These are phyloP conservation scores for Yarrowia galli DNA, from an alignment of 1,139 yeast species.

Conservation along the genomic window DNA sequence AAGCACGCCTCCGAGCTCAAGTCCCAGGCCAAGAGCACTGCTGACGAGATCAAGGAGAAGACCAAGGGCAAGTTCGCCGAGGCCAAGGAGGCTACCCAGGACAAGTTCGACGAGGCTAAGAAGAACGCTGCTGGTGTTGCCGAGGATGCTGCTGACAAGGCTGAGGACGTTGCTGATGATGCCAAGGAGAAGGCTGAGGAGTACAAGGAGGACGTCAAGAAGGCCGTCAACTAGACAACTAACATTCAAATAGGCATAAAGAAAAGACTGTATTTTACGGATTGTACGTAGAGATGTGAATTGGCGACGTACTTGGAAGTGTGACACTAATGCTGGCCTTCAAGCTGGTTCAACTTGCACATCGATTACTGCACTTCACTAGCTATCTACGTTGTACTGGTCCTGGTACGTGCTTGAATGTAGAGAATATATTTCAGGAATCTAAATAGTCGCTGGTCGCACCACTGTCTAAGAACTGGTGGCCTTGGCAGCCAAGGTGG, in stretches of 20 bases:
- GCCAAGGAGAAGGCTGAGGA: slow-evolving; percentile 30
- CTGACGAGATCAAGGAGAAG: slow-evolving; percentile 35
- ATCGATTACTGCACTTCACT: too few species aligned
- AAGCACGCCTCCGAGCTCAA: slow-evolving; percentile 1
- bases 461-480: too few species aligned
- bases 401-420: too few species aligned
- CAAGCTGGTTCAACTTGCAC: too few species aligned
- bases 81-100: slow-evolving; percentile 19
- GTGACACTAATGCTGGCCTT: too few species aligned
- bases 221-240: slow-evolving; percentile 30
- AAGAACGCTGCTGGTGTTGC: background rate
- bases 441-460: too few species aligned
- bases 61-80: slow-evolving; percentile 23
- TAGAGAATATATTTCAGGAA: too few species aligned
- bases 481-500: too few species aligned
- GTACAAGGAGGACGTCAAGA: slow-evolving; percentile 26
- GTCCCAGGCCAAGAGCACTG: slow-evolving; percentile 26
- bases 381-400: too few species aligned
- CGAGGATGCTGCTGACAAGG: background rate
- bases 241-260: slow-evolving; percentile 4
- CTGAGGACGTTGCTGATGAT: slow-evolving; percentile 21
- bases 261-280: background rate
- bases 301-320: background rate
- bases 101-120: slow-evolving; percentile 17
- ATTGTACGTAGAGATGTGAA: background rate